phyloP scores from a whole-genome alignment of 2,329 filamentous ascomycete genomes.

The Botrytis aclada region DNA sequence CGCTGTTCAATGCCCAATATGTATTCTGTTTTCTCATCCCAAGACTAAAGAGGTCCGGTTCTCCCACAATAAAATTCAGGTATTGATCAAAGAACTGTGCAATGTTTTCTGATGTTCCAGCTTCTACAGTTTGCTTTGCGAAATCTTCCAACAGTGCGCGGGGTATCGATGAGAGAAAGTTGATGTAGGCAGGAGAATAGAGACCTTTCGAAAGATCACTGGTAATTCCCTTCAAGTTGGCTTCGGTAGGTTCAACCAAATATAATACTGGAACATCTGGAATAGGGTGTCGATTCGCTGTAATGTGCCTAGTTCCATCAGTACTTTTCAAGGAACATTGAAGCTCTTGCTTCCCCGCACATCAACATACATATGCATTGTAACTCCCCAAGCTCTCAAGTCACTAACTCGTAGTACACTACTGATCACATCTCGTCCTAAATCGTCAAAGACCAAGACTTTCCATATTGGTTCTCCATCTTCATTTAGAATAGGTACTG shows the following conservation, averaged over 20 bases:
- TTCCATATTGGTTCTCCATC: conserved; percentile 97
- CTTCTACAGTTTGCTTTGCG: conserved; percentile 78
- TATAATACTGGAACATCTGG: conserved; percentile 96
- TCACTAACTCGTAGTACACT: conserved; percentile 94
- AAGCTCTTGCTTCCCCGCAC: conserved; percentile 7
- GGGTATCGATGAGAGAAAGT: conserved; percentile 92
- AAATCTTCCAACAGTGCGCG: conserved; percentile 92
- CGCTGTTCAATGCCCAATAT: conserved; percentile 96
- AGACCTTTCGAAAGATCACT: conserved; percentile 81
- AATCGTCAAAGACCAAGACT: conserved; percentile 89
- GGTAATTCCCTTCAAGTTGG: conserved; percentile 80
- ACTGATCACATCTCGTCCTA: conserved; percentile 91
- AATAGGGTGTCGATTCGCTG: conserved; percentile 79
- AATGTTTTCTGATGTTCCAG: conserved; percentile 84
- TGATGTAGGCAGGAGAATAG: conserved; percentile 92
- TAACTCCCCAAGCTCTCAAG: conserved; percentile 88
- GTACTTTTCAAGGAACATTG: conserved; percentile 16
- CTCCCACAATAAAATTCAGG: conserved; percentile 93
- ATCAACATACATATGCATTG: conserved; percentile 76
- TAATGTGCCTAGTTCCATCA: conserved; percentile 65
- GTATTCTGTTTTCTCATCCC: conserved; percentile 87
- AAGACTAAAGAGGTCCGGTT: conserved; percentile 91
- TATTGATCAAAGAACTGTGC: conserved; percentile 96
- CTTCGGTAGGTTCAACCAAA: conserved; percentile 80
- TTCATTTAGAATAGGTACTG: conserved; percentile 77